Base-by-base conservation (phyloP, 1,284 basidiomycete species). In the Ceratobasidium sp. region DNA sequence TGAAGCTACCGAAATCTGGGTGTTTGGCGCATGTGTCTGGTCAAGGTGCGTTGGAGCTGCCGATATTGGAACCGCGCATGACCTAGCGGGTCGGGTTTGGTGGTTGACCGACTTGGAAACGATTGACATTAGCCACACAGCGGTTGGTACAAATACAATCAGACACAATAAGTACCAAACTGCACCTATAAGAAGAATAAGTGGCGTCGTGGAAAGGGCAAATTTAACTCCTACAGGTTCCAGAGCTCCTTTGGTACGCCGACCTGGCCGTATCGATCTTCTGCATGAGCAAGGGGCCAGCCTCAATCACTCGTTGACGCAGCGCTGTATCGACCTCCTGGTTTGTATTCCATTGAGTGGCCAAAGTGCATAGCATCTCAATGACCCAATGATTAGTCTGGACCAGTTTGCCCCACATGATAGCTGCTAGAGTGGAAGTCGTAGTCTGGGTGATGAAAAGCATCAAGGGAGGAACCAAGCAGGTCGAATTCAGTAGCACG, bases 101-200 rank as follows among this genome's bases (percentile, higher is more conserved):
- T 74, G 71, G 3, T 33, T 52, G 26, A 74, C 15, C 10, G 71
- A 23, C 28, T 65, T 61, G 3, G 46, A 26, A 17, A 74, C 65
- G 28, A 74, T 61, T 46, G 20, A 54, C 2, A 74, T 46, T 13
- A 74, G 71, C 71, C 71, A 74, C 10, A 65, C 23, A 2, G 71
- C 71, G 4, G 71, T 74, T 17, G 71, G 71, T 4, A 61, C 65
- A n/a, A 74, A 74, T 15, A 74, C 15, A 17, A 74, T 46, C 28
- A 65, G 64, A n/a, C 71, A 74, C 2, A 74, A 48, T 20, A 74
- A 42, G 33, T 74, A 74, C 71, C 71, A 74, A 20, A 57, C 17
- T 5, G 42, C 71, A 33, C 59, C 71, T 74, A 10, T 23, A 40
- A 7, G 15, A 9, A n/a, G 33, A 13, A 26, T 71, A 44, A 59